Evolutionary conservation across 192 early-diverging fungal species (phyloP).

Genomic region (Entomortierella parvispora): DNA sequence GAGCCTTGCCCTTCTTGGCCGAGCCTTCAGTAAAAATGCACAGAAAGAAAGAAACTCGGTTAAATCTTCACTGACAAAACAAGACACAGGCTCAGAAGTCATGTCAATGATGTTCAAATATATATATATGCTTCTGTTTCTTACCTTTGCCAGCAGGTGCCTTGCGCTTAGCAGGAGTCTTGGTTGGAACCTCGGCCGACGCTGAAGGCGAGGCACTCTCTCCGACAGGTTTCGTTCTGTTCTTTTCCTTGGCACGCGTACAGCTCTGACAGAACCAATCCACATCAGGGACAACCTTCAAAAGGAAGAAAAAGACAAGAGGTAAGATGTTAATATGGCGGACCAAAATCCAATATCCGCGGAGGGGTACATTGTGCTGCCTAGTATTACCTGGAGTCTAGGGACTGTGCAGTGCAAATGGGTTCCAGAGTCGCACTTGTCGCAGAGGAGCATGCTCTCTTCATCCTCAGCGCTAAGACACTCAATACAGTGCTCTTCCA

Average conservation of each 20-base stretch:
- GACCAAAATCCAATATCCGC: neutral
- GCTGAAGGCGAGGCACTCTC: neutral
- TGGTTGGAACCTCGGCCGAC: constrained; percentile 1
- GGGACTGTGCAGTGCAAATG: constrained; percentile 59
- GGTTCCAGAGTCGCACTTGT: constrained; percentile 59
- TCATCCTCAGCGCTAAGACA: constrained; percentile 59
- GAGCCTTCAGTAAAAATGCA: constrained; percentile 2
- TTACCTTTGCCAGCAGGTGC: constrained; percentile 30
- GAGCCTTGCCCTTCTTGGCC: constrained; percentile 38
- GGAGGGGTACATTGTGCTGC: too few species aligned
- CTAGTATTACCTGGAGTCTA: constrained; percentile 40
- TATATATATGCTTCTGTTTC: too few species aligned
- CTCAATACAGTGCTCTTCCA: constrained; percentile 60
- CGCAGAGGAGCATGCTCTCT: constrained; percentile 58
- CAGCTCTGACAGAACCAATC: constrained; percentile 68
- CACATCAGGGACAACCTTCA: constrained; percentile 55
- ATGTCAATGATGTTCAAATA: too few species aligned
- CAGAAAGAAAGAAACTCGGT: neutral
- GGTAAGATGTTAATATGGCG: neutral
- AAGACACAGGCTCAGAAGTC: neutral
- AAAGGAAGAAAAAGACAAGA: neutral
- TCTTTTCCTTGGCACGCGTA: constrained; percentile 32
- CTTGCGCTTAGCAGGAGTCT: constrained; percentile 36
- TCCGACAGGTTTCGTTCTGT: constrained; percentile 21
- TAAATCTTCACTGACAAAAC: neutral